Conservation (phyloP, 768 basidiomycete genomes). For the Suillus hirtellus region DNA sequence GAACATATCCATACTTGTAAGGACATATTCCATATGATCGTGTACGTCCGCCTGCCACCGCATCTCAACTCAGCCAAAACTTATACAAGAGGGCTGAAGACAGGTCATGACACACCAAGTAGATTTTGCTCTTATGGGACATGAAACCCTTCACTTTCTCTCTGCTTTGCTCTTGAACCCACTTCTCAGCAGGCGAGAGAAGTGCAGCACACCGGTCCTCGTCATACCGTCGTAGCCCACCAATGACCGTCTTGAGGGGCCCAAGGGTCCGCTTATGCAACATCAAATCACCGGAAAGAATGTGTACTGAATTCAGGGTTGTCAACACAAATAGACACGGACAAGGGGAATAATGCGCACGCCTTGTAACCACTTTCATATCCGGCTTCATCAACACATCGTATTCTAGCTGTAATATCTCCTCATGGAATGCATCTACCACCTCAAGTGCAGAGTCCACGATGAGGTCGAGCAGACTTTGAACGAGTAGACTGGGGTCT, state of each 20-base stretch:
- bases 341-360: constrained; percentile 38
- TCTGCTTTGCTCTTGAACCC: neutral
- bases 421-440: constrained; percentile 65
- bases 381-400: constrained; percentile 58
- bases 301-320: constrained; percentile 53
- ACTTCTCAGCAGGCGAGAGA: constrained; percentile 35
- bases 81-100: neutral
- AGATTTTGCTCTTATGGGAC: constrained; percentile 69
- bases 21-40: constrained; percentile 75
- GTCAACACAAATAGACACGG: neutral
- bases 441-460: constrained; percentile 71
- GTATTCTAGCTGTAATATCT: constrained; percentile 62
- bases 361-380: constrained; percentile 57
- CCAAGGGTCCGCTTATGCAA: constrained; percentile 73
- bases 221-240: constrained; percentile 69
- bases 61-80: constrained; percentile 3
- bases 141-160: constrained; percentile 57
- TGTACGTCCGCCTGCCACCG: constrained; percentile 61
- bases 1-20: constrained; percentile 74
- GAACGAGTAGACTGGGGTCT: constrained; percentile 68
- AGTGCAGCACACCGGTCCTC: constrained; percentile 65
- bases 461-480: constrained; percentile 67
- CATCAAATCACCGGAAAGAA: constrained; percentile 72
- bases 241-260: constrained; percentile 68
- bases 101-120: constrained; percentile 45